Conservation (phyloP, 139 green algal genomes). For the Tetradesmus obliquus region DNA sequence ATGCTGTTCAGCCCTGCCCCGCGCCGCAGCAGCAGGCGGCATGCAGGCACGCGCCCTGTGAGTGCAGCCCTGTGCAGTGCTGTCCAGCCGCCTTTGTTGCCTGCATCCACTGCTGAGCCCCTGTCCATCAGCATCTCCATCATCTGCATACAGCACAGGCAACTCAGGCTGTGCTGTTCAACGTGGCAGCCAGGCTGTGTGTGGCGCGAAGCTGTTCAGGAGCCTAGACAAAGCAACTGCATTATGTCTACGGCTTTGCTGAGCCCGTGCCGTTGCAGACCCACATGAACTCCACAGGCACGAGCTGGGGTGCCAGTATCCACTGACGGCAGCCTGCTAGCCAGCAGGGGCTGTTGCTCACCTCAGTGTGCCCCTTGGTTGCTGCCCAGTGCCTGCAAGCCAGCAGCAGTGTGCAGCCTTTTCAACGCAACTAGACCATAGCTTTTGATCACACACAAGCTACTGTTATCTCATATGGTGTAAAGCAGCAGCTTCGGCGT, state of each 20-base stretch:
- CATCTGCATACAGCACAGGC: not conserved
- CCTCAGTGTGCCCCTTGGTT: constrained; percentile 35
- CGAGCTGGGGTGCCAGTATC: not conserved
- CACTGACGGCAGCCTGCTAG: not conserved
- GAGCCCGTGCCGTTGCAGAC: too few species aligned
- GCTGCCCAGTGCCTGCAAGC: constrained; percentile 37
- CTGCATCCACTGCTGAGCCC: constrained; percentile 16
- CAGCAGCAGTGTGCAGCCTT: not conserved
- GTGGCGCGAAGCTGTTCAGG: not conserved
- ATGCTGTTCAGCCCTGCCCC: constrained; percentile 22
- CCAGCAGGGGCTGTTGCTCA: not conserved
- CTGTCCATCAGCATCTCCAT: constrained; percentile 41
- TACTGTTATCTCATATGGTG: not conserved
- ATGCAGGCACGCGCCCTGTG: constrained; percentile 25
- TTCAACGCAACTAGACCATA: too few species aligned
- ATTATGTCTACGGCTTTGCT: not conserved
- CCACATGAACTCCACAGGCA: too few species aligned
- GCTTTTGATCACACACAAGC: too few species aligned
- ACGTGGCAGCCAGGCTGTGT: not conserved
- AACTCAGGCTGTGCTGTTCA: not conserved
- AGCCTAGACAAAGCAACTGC: not conserved
- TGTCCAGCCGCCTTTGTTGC: constrained; percentile 38
- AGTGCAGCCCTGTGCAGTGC: constrained; percentile 39
- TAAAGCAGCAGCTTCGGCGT: too few species aligned
- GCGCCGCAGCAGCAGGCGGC: constrained; percentile 34